Evolutionary conservation across 2,329 filamentous ascomycete species (phyloP).

Genomic region (Beauveria caledonica): DNA sequence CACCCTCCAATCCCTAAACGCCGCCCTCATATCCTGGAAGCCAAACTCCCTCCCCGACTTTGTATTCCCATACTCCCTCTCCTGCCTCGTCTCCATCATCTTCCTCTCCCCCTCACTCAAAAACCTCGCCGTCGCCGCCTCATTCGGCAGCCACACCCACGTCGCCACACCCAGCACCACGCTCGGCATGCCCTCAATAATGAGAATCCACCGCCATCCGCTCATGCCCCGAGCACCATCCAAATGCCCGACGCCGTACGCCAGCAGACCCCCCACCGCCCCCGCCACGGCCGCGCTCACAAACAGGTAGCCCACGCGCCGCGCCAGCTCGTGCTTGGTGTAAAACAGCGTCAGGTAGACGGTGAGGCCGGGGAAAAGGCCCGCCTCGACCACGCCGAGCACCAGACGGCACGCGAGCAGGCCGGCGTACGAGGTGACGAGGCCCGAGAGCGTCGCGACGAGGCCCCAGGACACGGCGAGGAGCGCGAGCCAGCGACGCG

Average conservation of each 20-base stretch:
- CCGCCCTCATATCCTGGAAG: slow-evolving; percentile 55
- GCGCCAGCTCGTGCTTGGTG: slow-evolving; percentile 61
- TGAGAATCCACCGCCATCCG: slow-evolving; percentile 67
- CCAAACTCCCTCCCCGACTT: slow-evolving; percentile 37
- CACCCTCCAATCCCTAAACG: slow-evolving; percentile 68
- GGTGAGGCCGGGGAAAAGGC: slow-evolving; percentile 60
- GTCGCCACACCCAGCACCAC: slow-evolving; percentile 27
- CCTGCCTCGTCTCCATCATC: slow-evolving; percentile 44
- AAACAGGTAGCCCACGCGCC: slow-evolving; percentile 67
- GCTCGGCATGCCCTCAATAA: slow-evolving; percentile 41
- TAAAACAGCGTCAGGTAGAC: slow-evolving; percentile 71
- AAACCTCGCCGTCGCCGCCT: slow-evolving; percentile 48
- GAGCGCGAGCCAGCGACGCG: slow-evolving; percentile 55
- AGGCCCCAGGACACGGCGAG: slow-evolving; percentile 59
- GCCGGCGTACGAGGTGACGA: slow-evolving; percentile 56
- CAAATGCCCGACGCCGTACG: slow-evolving; percentile 66
- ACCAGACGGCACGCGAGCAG: slow-evolving; percentile 62
- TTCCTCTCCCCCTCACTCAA: slow-evolving; percentile 52
- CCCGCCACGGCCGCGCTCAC: slow-evolving; percentile 63
- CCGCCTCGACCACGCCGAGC: slow-evolving; percentile 61
- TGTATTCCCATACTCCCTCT: slow-evolving; percentile 39
- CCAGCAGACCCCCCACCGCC: slow-evolving; percentile 63
- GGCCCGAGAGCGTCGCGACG: slow-evolving; percentile 60
- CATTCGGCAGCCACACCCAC: slow-evolving; percentile 29
- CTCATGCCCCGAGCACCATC: slow-evolving; percentile 54